Conservation (phyloP, 2,329 filamentous ascomycete genomes). For the Alternaria novae-zelandiae region DNA sequence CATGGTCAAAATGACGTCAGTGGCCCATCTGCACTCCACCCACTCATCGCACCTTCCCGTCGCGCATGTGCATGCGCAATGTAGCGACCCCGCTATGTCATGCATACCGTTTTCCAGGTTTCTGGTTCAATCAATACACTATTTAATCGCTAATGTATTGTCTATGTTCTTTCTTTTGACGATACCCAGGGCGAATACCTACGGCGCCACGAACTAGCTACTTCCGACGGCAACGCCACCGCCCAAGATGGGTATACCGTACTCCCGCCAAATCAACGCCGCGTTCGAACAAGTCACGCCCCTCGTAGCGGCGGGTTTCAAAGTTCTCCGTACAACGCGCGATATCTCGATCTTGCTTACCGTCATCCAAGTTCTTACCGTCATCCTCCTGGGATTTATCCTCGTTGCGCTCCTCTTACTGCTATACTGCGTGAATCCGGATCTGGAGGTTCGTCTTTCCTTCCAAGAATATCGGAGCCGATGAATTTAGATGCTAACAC, state of each 20-base stretch:
- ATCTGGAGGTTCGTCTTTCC: constrained; percentile 45
- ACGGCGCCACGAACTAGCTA: background rate
- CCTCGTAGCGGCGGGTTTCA: constrained; percentile 57
- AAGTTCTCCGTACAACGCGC: constrained; percentile 57
- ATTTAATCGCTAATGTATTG: background rate
- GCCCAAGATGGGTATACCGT: constrained; percentile 57
- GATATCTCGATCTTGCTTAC: constrained; percentile 59
- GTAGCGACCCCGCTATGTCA: background rate
- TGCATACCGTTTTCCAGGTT: background rate
- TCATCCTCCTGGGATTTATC: constrained; percentile 51
- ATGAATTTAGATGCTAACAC: background rate
- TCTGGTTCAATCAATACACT: background rate
- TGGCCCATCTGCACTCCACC: constrained; percentile 2
- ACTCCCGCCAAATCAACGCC: constrained; percentile 59
- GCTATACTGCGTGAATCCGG: constrained; percentile 57
- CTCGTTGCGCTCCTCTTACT: constrained; percentile 49
- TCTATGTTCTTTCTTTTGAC: background rate
- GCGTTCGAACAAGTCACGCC: constrained; percentile 62
- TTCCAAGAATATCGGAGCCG: background rate
- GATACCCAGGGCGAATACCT: background rate
- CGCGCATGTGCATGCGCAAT: constrained; percentile 3
- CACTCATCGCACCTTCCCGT: background rate
- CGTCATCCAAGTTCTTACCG: constrained; percentile 56
- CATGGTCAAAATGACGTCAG: constrained; percentile 28
- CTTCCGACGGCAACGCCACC: background rate